Evolutionary conservation across 192 early-diverging fungal species (phyloP).

Genomic region (Backusella tarrabulga): DNA sequence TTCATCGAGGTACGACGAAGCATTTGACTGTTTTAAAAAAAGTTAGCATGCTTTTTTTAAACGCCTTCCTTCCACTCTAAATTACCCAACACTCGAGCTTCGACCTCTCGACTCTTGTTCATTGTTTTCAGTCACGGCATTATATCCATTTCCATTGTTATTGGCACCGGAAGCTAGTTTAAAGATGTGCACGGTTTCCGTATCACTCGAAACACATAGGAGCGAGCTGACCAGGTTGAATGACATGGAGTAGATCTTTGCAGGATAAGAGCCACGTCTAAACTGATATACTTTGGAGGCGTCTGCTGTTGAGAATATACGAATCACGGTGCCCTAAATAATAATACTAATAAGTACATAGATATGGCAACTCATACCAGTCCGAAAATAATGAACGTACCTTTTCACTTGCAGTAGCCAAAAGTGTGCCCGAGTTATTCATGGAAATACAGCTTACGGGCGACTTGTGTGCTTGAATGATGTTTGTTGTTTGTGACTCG

Average conservation of each 20-base stretch:
- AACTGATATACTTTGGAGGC: slow-evolving; percentile 91
- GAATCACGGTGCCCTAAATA: slow-evolving; percentile 84
- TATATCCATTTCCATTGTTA: slow-evolving; percentile 10
- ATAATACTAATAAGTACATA: too few relatives aligned
- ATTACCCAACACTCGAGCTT: slow-evolving; percentile 43
- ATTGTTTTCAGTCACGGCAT: neutral
- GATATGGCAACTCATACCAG: too few relatives aligned
- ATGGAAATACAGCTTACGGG: slow-evolving; percentile 84
- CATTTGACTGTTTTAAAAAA: slow-evolving; percentile 37
- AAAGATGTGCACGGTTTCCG: slow-evolving; percentile 97
- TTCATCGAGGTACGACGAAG: slow-evolving; percentile 59
- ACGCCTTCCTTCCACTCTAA: too few relatives aligned
- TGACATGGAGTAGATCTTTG: slow-evolving; percentile 87
- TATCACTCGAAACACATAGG: slow-evolving; percentile 84
- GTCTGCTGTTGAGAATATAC: slow-evolving; percentile 87
- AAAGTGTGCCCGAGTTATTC: slow-evolving; percentile 87
- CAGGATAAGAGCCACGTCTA: slow-evolving; percentile 89
- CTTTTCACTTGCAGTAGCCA: slow-evolving; percentile 96
- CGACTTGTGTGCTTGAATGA: slow-evolving; percentile 95
- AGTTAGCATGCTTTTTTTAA: too few relatives aligned
- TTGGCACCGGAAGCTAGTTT: slow-evolving; percentile 44
- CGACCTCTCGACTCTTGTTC: slow-evolving; percentile 13
- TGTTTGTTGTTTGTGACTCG: slow-evolving; percentile 84
- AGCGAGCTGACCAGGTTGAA: slow-evolving; percentile 75
- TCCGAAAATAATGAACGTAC: slow-evolving; percentile 33